These are phyloP conservation scores for Tuber aestivum DNA, from an alignment of 495 filamentous ascomycete species.

Conservation along the genomic window DNA sequence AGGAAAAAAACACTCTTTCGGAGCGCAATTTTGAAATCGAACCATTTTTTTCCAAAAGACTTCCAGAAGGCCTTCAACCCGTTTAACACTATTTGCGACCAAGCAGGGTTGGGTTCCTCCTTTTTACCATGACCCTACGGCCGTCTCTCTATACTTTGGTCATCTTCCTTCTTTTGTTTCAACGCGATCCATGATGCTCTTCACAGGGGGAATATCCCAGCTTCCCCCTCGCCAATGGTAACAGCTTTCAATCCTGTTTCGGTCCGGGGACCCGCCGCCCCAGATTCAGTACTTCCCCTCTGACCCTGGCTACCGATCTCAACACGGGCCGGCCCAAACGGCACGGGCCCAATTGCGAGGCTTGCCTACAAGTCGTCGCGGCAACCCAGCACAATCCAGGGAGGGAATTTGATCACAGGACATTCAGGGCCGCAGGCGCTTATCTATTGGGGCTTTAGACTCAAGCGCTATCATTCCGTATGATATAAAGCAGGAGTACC, in stretches of 20 bases:
- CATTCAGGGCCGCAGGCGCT: too few relatives aligned
- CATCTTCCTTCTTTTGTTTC: not conserved
- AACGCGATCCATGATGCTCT: not conserved
- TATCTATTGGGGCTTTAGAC: too few relatives aligned
- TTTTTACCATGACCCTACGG: constrained; percentile 15
- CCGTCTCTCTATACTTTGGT: not conserved
- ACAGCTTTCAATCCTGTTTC: constrained; percentile 8
- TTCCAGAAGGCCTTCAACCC: constrained; percentile 41
- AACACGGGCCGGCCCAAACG: too few relatives aligned
- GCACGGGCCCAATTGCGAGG: too few relatives aligned
- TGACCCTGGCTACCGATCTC: not conserved
- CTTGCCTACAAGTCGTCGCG: too few relatives aligned
- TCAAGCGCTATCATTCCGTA: too few relatives aligned
- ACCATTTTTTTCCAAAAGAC: constrained; percentile 31
- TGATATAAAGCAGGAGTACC: too few relatives aligned
- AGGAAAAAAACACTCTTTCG: not conserved
- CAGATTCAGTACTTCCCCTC: constrained; percentile 12
- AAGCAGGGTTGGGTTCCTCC: constrained; percentile 22
- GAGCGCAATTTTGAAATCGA: not conserved
- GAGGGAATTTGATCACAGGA: too few relatives aligned
- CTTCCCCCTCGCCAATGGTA: constrained; percentile 14
- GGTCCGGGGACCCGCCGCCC: constrained; percentile 14
- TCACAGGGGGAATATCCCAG: not conserved
- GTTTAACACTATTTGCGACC: constrained; percentile 36
- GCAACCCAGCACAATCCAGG: too few relatives aligned